Conservation (phyloP, 2,329 filamentous ascomycete species). For the Aspergillus unguis region DNA sequence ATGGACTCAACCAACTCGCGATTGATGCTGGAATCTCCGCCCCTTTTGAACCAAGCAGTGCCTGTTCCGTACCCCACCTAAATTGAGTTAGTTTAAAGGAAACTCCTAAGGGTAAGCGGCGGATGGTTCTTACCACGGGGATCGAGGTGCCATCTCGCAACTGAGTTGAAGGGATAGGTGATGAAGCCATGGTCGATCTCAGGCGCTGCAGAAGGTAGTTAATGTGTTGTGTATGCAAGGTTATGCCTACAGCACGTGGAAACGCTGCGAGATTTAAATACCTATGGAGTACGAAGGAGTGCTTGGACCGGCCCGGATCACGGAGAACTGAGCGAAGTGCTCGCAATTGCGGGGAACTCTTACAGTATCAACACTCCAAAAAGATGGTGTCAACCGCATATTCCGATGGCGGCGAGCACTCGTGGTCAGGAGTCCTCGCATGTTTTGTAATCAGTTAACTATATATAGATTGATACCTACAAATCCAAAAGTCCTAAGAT, state of each 20-base stretch:
- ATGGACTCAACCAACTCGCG: conserved; percentile 53
- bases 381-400: too few species aligned
- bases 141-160: conserved; percentile 57
- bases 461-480: too few species aligned
- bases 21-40: conserved; percentile 49
- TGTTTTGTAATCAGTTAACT: too few species aligned
- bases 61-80: conserved; percentile 62
- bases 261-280: background rate
- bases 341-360: background rate
- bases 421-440: too few species aligned
- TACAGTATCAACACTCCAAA: too few species aligned
- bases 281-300: background rate
- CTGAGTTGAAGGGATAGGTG: conserved; percentile 35
- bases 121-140: conserved; percentile 47
- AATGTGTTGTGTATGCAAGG: background rate
- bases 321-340: conserved; percentile 4
- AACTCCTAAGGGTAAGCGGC: background rate
- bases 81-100: background rate
- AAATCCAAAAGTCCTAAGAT: too few species aligned
- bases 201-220: background rate
- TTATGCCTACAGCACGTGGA: background rate
- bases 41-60: conserved; percentile 61
- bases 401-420: too few species aligned
- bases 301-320: background rate
- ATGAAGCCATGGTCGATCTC: background rate